Evolutionary conservation across 768 basidiomycete genomes (phyloP).

Genomic region (Suillus paluster): DNA sequence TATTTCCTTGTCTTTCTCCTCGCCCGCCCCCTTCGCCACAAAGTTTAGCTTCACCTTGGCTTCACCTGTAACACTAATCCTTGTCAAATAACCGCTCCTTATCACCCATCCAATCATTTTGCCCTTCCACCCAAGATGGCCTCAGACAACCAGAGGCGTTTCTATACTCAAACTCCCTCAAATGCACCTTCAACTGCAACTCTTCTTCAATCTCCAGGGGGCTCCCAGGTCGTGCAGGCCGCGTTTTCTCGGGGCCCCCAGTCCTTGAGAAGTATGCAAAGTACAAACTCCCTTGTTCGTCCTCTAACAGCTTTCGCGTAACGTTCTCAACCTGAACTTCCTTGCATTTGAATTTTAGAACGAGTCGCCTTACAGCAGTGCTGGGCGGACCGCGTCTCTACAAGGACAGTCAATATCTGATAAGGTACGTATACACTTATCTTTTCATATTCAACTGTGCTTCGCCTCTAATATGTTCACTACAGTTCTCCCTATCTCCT

Average conservation of each 20-base stretch:
- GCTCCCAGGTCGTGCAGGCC: slow-evolving; percentile 42
- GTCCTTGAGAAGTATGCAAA: slow-evolving; percentile 42
- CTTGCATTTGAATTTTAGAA: slow-evolving; percentile 29
- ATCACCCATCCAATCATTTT: slow-evolving; percentile 16
- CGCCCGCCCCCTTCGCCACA: neutral
- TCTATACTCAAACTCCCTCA: slow-evolving; percentile 43
- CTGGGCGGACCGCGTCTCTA: slow-evolving; percentile 30
- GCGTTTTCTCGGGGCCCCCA: slow-evolving; percentile 46
- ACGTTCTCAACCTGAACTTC: neutral
- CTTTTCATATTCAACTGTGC: neutral
- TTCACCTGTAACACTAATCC: slow-evolving; percentile 13
- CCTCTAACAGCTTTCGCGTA: neutral
- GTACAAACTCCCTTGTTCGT: slow-evolving; percentile 48
- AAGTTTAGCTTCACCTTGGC: neutral
- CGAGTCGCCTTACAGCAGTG: slow-evolving; percentile 45
- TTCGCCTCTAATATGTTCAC: neutral
- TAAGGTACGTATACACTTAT: slow-evolving; percentile 46
- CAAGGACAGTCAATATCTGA: slow-evolving; percentile 57
- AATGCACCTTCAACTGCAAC: slow-evolving; percentile 56
- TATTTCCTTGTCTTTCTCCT: neutral
- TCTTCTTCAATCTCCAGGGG: slow-evolving; percentile 46
- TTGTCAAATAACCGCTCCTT: slow-evolving; percentile 21
- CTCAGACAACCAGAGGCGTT: slow-evolving; percentile 44
- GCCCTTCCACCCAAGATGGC: slow-evolving; percentile 25
- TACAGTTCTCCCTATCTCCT: slow-evolving; percentile 72